Conservation (phyloP, 2,329 filamentous ascomycete genomes). For the Annulohypoxylon truncatum region DNA sequence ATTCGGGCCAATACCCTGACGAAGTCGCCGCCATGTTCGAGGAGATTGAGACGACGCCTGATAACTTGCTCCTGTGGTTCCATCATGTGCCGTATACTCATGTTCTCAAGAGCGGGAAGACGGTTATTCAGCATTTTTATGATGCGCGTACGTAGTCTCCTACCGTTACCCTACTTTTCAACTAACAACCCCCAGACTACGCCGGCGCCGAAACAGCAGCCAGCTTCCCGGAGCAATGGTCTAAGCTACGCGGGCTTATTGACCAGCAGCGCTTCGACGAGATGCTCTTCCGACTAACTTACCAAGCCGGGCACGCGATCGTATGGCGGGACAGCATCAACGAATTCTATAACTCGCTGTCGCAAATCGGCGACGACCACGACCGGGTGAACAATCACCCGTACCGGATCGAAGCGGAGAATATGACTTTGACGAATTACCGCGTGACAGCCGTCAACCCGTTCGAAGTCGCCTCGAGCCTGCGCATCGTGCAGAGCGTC, state of each 20-base stretch:
- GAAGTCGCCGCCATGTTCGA: constrained; percentile 71
- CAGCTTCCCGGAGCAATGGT: constrained; percentile 66
- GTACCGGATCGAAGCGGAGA: constrained; percentile 76
- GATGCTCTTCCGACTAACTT: constrained; percentile 68
- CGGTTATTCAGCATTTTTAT: constrained; percentile 70
- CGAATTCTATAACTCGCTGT: constrained; percentile 71
- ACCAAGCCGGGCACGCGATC: constrained; percentile 76
- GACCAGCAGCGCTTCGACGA: constrained; percentile 71
- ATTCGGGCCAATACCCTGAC: constrained; percentile 72
- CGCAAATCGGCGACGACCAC: constrained; percentile 67
- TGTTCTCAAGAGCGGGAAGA: constrained; percentile 67
- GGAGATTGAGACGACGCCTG: constrained; percentile 70
- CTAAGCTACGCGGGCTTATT: constrained; percentile 64
- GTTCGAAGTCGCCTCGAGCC: constrained; percentile 69
- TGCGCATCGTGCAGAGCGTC: constrained; percentile 65
- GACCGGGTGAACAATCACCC: constrained; percentile 70
- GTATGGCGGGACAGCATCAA: constrained; percentile 77
- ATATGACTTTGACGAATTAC: constrained; percentile 71
- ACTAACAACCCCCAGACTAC: constrained; percentile 48
- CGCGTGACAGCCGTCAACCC: constrained; percentile 64
- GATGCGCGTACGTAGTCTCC: constrained; percentile 52
- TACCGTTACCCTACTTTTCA: not conserved
- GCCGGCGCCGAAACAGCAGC: constrained; percentile 70
- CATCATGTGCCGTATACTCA: constrained; percentile 78
- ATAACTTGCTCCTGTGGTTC: constrained; percentile 78